Evolutionary conservation across 2,329 filamentous ascomycete species (phyloP).

Genomic region (Malbranchea zuffiana): DNA sequence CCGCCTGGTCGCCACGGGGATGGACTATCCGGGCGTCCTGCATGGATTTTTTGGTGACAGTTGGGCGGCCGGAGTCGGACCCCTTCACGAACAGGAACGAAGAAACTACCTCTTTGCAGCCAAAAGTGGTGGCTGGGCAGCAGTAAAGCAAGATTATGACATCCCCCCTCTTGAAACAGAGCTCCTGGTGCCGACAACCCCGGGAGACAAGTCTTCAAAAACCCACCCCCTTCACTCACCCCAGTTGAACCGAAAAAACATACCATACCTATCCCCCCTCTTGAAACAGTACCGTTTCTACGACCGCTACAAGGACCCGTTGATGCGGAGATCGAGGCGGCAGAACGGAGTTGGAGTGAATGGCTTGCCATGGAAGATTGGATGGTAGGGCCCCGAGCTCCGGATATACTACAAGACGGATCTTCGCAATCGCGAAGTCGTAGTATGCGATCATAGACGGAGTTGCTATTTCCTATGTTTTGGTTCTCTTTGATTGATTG

Average conservation of each 20-base stretch:
- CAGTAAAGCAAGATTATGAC: conserved; percentile 84
- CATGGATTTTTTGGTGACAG: conserved; percentile 96
- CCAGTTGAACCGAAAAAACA: too few relatives aligned
- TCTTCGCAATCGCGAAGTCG: conserved; percentile 27
- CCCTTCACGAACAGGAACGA: conserved; percentile 76
- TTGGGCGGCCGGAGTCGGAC: conserved; percentile 68
- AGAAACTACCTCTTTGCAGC: conserved; percentile 92
- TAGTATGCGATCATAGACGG: conserved; percentile 22
- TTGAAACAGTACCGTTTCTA: conserved; percentile 79
- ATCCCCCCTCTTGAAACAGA: conserved; percentile 64
- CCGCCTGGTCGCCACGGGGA: conserved; percentile 79
- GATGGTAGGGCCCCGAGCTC: conserved; percentile 83
- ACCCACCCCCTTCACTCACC: too few relatives aligned
- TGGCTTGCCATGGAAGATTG: conserved; percentile 97
- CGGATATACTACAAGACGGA: conserved; percentile 36
- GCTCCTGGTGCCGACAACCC: too few relatives aligned
- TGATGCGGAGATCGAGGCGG: conserved; percentile 68
- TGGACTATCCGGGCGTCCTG: conserved; percentile 75
- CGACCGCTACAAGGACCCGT: conserved; percentile 66
- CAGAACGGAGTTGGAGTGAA: conserved; percentile 80
- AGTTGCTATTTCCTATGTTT: conserved; percentile 15
- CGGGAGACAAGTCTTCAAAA: too few relatives aligned
- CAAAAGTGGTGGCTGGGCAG: conserved; percentile 82
- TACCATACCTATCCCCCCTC: conserved; percentile 64
- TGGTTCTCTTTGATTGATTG: background rate